Conservation (phyloP, 768 basidiomycete genomes). For the Pluteus cervinus region DNA sequence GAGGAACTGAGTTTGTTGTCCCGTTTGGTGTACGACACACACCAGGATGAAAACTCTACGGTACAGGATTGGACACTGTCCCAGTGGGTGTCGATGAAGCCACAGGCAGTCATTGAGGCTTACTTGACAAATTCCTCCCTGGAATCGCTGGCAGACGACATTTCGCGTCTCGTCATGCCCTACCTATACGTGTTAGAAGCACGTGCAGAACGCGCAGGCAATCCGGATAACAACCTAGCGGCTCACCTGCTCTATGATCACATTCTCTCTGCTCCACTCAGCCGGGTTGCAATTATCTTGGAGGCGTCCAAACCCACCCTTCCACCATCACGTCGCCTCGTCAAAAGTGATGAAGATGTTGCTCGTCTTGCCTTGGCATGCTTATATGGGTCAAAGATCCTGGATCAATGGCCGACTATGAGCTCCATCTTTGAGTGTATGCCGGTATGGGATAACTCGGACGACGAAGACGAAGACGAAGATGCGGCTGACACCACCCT, state of each 20-base stretch:
- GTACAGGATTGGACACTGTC: constrained; percentile 69
- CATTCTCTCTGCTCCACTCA: constrained; percentile 60
- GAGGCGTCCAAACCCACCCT: constrained; percentile 91
- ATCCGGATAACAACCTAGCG: constrained; percentile 61
- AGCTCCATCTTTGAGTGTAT: constrained; percentile 92
- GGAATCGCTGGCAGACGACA: constrained; percentile 56
- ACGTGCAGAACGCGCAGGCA: constrained; percentile 74
- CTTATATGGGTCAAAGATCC: constrained; percentile 74
- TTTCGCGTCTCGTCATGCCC: constrained; percentile 77
- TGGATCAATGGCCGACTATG: constrained; percentile 79
- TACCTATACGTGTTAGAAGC: constrained; percentile 92
- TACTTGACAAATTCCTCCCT: constrained; percentile 74
- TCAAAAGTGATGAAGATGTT: constrained; percentile 79
- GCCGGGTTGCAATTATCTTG: constrained; percentile 70
- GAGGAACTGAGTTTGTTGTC: constrained; percentile 89
- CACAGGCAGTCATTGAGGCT: constrained; percentile 59
- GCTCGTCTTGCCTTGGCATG: constrained; percentile 83
- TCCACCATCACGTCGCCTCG: constrained; percentile 59
- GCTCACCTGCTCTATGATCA: constrained; percentile 66
- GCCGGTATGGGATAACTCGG: constrained; percentile 76
- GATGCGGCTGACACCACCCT: constrained; percentile 83
- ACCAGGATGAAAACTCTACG: constrained; percentile 31
- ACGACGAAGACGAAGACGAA: constrained; percentile 53
- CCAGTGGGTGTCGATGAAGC: constrained; percentile 66
- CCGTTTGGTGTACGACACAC: constrained; percentile 80